phyloP scores from a whole-genome alignment of 2,329 filamentous ascomycete genomes.

The Fusarium nodosum region DNA sequence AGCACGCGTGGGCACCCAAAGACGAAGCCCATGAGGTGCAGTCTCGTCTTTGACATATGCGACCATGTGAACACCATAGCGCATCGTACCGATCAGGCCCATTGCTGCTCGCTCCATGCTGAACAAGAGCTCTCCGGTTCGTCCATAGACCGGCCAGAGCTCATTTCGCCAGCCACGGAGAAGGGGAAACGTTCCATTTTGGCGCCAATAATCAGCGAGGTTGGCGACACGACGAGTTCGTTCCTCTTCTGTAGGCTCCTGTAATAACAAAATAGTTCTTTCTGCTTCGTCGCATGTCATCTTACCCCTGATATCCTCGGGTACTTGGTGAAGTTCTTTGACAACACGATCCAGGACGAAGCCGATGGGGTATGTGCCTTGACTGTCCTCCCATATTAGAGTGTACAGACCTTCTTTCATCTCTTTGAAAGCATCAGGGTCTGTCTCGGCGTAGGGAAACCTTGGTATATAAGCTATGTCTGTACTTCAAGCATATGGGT shows the following conservation, averaged over 20 bases:
- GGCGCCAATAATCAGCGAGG: slow-evolving; percentile 76
- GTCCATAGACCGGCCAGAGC: slow-evolving; percentile 81
- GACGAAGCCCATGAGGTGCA: slow-evolving; percentile 70
- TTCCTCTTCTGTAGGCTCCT: slow-evolving; percentile 69
- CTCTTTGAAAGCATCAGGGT: slow-evolving; percentile 68
- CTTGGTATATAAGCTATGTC: slow-evolving; percentile 58
- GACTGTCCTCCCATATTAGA: slow-evolving; percentile 71
- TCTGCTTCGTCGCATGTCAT: slow-evolving; percentile 71
- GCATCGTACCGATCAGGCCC: slow-evolving; percentile 79
- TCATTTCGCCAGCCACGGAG: slow-evolving; percentile 86
- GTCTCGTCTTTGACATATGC: slow-evolving; percentile 70
- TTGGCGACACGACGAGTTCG: slow-evolving; percentile 69
- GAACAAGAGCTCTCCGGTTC: slow-evolving; percentile 73
- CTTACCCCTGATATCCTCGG: slow-evolving; percentile 65
- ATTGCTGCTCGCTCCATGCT: slow-evolving; percentile 82
- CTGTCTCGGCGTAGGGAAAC: slow-evolving; percentile 80
- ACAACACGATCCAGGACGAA: slow-evolving; percentile 68
- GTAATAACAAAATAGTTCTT: slow-evolving; percentile 74
- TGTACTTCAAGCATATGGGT: not conserved
- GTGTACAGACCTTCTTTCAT: slow-evolving; percentile 75
- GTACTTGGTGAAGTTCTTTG: slow-evolving; percentile 62
- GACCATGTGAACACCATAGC: slow-evolving; percentile 86
- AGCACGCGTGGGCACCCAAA: slow-evolving; percentile 88
- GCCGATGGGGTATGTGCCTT: slow-evolving; percentile 75
- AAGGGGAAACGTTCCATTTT: slow-evolving; percentile 78